phyloP scores from a whole-genome alignment of 2,329 filamentous ascomycete genomes.

The Ceratocystis eucalypticola region DNA sequence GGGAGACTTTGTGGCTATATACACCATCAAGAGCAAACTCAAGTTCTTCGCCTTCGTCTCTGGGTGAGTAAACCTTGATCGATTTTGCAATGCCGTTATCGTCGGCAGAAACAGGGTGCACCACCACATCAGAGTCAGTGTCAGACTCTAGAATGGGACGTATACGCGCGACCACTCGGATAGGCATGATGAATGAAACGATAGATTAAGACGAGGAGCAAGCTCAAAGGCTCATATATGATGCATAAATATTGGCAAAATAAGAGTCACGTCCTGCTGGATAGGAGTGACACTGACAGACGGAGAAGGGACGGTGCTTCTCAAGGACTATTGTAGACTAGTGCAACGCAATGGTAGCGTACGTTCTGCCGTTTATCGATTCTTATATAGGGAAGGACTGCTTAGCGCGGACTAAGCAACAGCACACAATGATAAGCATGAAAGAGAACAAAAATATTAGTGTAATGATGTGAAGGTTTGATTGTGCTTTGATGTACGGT shows the following conservation, averaged over 20 bases:
- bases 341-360: neutral
- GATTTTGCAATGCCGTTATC: constrained; percentile 50
- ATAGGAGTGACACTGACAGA: neutral
- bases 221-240: constrained; percentile 14
- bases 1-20: constrained; percentile 65
- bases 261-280: neutral
- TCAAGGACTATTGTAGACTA: neutral
- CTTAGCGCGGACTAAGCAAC: neutral
- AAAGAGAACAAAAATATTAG: neutral
- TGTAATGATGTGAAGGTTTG: neutral
- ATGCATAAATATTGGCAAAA: neutral
- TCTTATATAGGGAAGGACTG: neutral
- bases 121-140: constrained; percentile 75
- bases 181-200: constrained; percentile 37
- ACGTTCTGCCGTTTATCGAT: neutral
- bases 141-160: constrained; percentile 78
- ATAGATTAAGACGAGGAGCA: neutral
- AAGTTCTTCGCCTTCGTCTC: constrained; percentile 81
- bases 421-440: constrained; percentile 2
- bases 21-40: constrained; percentile 92
- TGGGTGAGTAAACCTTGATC: constrained; percentile 84
- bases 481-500: neutral
- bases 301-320: constrained; percentile 3
- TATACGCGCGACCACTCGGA: constrained; percentile 81
- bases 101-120: constrained; percentile 51